Conservation (phyloP, 768 basidiomycete species). For the Russula ochroleuca region DNA sequence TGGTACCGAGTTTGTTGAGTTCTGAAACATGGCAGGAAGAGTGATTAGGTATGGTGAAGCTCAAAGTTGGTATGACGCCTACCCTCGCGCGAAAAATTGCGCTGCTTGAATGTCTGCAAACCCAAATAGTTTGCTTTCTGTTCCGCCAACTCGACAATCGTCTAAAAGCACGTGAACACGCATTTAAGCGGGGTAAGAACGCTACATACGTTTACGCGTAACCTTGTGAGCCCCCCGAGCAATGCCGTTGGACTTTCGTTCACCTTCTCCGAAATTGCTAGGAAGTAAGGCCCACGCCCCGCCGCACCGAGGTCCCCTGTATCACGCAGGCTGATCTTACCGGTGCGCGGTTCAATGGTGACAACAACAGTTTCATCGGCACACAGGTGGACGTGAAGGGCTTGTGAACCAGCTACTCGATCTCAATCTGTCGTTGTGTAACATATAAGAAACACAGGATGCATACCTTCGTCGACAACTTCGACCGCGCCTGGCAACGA, state of each 20-base stretch:
- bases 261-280: conserved; percentile 51
- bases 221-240: conserved; percentile 49
- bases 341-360: conserved; percentile 75
- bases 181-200: not conserved
- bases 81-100: conserved; percentile 69
- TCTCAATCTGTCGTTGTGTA: not conserved
- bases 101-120: conserved; percentile 62
- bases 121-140: conserved; percentile 85
- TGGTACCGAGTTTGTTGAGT: conserved; percentile 61
- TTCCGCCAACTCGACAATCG: conserved; percentile 76
- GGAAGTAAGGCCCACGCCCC: conserved; percentile 64
- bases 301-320: conserved; percentile 76
- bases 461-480: conserved; percentile 53
- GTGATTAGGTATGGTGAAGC: not conserved
- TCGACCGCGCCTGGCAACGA: conserved; percentile 55
- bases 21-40: conserved; percentile 42
- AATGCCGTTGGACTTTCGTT: conserved; percentile 67
- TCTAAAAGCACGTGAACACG: conserved; percentile 42
- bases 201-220: conserved; percentile 59
- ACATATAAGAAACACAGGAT: not conserved
- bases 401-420: conserved; percentile 47
- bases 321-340: conserved; percentile 72
- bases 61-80: conserved; percentile 9
- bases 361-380: conserved; percentile 73
- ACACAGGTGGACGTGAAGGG: conserved; percentile 66